Evolutionary conservation across 306 rosid species (phyloP).

Genomic region (Mimosa pudica): DNA sequence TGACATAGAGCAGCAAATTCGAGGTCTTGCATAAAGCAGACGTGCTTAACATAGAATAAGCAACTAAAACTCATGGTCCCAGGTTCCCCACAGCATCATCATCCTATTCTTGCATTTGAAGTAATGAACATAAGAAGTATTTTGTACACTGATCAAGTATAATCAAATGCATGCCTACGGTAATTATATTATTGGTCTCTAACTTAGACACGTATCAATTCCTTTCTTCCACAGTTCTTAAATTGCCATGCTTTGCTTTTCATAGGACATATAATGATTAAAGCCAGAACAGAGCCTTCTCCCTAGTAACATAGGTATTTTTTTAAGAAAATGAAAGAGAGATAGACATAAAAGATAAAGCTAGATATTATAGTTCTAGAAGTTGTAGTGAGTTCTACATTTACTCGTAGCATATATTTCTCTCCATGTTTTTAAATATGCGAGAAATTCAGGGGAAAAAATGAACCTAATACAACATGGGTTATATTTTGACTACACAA

Average conservation of each 20-base stretch:
- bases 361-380: background rate
- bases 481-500: background rate
- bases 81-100: background rate
- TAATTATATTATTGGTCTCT: constrained; percentile 1
- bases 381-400: background rate
- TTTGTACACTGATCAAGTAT: background rate
- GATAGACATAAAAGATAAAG: background rate
- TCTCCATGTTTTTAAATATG: background rate
- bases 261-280: constrained; percentile 25
- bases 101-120: constrained; percentile 37
- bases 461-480: background rate
- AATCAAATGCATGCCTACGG: background rate
- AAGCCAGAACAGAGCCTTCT: background rate
- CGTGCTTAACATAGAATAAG: constrained; percentile 10
- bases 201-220: constrained; percentile 32
- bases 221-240: constrained; percentile 33
- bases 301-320: background rate
- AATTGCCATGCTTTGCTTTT: constrained; percentile 32
- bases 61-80: background rate
- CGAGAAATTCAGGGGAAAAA: too few relatives aligned
- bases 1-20: constrained; percentile 28
- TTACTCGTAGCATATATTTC: background rate
- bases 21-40: constrained; percentile 10
- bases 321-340: background rate
- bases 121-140: constrained; percentile 11